These are phyloP conservation scores for Trypanosoma brucei DNA, from an alignment of 208 protist genomes.

Conservation along the genomic window DNA sequence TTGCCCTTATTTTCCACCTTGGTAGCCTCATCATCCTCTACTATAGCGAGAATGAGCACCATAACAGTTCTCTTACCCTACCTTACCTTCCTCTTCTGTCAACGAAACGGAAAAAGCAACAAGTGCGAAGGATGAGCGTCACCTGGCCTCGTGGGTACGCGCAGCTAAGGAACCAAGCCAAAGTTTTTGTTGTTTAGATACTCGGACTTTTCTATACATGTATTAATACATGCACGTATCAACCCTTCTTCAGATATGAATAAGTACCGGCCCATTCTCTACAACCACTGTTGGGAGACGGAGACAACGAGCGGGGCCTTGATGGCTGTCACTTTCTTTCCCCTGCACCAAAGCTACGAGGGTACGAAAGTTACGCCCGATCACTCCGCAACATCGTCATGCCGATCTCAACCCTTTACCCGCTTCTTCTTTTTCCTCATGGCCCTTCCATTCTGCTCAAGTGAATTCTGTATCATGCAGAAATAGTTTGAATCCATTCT, in stretches of 20 bases:
- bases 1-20: constrained; percentile 11
- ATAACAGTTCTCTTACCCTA: constrained; percentile 4
- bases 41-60: constrained; percentile 25
- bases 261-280: too few relatives aligned
- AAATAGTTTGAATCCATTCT: constrained; percentile 56
- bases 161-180: too few relatives aligned
- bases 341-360: too few relatives aligned
- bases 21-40: constrained; percentile 1
- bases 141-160: background rate
- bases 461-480: constrained; percentile 52
- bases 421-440: constrained; percentile 36
- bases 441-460: constrained; percentile 32
- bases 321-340: too few relatives aligned
- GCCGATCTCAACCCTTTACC: constrained; percentile 1
- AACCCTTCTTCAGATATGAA: too few relatives aligned
- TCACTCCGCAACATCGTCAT: background rate
- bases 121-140: background rate
- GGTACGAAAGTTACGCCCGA: background rate
- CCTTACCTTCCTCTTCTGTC: background rate
- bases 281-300: too few relatives aligned
- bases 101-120: background rate
- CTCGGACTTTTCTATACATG: too few relatives aligned
- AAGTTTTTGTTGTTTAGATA: too few relatives aligned
- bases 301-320: too few relatives aligned
- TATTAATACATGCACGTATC: too few relatives aligned